Conservation (phyloP, 2,329 filamentous ascomycete species). For the Didymella pinodella region DNA sequence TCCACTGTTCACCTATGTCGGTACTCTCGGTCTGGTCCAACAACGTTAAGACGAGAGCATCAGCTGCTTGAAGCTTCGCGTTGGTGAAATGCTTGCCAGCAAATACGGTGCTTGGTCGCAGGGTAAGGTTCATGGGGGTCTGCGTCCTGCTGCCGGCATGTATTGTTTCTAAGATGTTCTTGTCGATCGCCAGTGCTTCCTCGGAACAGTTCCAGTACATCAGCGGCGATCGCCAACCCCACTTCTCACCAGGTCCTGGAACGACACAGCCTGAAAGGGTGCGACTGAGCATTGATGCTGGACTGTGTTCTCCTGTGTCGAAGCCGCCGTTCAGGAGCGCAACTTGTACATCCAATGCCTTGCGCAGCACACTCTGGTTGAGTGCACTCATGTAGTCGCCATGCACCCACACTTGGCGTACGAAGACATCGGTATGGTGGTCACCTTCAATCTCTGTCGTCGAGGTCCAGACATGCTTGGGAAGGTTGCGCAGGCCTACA, state of each 20-base stretch:
- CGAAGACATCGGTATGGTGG: slow-evolving; percentile 70
- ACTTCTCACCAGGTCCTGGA: slow-evolving; percentile 65
- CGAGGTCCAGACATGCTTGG: slow-evolving; percentile 83
- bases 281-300: slow-evolving; percentile 7
- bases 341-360: slow-evolving; percentile 74
- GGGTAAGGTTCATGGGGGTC: slow-evolving; percentile 75
- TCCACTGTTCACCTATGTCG: slow-evolving; percentile 71
- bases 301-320: slow-evolving; percentile 5
- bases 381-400: slow-evolving; percentile 82
- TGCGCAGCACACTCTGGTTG: slow-evolving; percentile 68
- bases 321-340: slow-evolving; percentile 65
- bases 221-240: slow-evolving; percentile 84
- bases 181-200: slow-evolving; percentile 66
- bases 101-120: slow-evolving; percentile 81
- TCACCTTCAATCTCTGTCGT: slow-evolving; percentile 68
- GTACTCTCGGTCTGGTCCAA: slow-evolving; percentile 73
- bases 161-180: slow-evolving; percentile 72
- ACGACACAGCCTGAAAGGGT: slow-evolving; percentile 27
- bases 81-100: slow-evolving; percentile 80
- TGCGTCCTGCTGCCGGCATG: slow-evolving; percentile 69
- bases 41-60: slow-evolving; percentile 80
- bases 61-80: slow-evolving; percentile 71
- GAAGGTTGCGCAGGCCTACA: slow-evolving; percentile 74
- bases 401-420: slow-evolving; percentile 84
- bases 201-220: slow-evolving; percentile 78